phyloP scores from a whole-genome alignment of 1,284 basidiomycete species.

The Marasmius tenuissimus region DNA sequence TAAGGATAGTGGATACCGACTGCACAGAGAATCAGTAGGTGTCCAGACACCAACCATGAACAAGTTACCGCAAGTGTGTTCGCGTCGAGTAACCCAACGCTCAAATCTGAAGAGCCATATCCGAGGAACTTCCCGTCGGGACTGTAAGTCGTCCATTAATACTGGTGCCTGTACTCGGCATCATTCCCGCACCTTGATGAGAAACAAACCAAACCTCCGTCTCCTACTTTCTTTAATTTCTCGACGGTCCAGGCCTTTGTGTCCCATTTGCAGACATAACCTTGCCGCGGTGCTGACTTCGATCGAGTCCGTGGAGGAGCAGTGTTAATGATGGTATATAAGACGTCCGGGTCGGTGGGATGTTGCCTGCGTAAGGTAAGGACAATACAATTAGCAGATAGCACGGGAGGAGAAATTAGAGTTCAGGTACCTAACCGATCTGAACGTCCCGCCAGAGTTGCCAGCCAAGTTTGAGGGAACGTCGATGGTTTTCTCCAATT shows the following conservation, averaged over 20 bases:
- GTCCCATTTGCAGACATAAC: constrained; percentile 68
- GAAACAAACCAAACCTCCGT: constrained; percentile 82
- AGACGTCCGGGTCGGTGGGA: constrained; percentile 46
- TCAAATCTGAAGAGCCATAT: constrained; percentile 87
- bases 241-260: constrained; percentile 58
- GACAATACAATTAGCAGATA: constrained; percentile 16
- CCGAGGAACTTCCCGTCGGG: constrained; percentile 81
- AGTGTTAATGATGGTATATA: constrained; percentile 81
- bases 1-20: constrained; percentile 87
- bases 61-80: constrained; percentile 72
- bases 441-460: constrained; percentile 61
- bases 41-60: neutral
- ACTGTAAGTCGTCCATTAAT: constrained; percentile 39
- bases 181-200: constrained; percentile 69
- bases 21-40: constrained; percentile 28
- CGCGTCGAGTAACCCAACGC: constrained; percentile 84
- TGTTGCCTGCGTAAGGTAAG: constrained; percentile 50
- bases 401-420: neutral
- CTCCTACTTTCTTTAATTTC: constrained; percentile 64
- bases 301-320: constrained; percentile 53
- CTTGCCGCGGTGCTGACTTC: constrained; percentile 55
- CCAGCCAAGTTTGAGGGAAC: constrained; percentile 52
- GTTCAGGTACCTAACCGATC: constrained; percentile 62
- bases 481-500: constrained; percentile 51
- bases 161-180: neutral